Evolutionary conservation across 768 basidiomycete species (phyloP).

Genomic region (Termitomyces sp.): DNA sequence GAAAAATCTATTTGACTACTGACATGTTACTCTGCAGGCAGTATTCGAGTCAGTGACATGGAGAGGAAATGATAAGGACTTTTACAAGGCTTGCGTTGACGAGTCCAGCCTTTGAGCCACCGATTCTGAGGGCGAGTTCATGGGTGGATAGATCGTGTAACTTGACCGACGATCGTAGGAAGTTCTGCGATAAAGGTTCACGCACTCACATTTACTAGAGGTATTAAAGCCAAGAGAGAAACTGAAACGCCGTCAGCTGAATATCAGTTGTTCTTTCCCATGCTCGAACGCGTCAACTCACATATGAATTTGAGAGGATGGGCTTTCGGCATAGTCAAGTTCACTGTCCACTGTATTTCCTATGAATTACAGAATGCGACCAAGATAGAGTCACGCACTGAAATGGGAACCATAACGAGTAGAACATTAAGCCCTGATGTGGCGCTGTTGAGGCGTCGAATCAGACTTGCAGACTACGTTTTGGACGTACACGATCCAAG

Average conservation of each 20-base stretch:
- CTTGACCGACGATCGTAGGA: slow-evolving; percentile 25
- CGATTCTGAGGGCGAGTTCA: slow-evolving; percentile 70
- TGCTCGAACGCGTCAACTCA: slow-evolving; percentile 16
- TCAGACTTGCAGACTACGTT: background rate
- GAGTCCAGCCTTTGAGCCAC: slow-evolving; percentile 71
- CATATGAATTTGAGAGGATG: slow-evolving; percentile 58
- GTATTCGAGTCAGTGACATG: background rate
- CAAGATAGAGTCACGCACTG: slow-evolving; percentile 38
- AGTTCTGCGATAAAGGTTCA: background rate
- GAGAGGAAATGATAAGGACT: background rate
- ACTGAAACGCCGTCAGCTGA: slow-evolving; percentile 29
- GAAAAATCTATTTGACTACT: slow-evolving; percentile 21
- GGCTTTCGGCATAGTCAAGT: slow-evolving; percentile 38
- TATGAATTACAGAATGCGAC: background rate
- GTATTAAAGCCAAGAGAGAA: slow-evolving; percentile 66
- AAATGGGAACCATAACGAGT: slow-evolving; percentile 57
- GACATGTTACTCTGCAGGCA: slow-evolving; percentile 58
- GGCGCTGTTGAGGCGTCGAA: background rate
- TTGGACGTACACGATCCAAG: slow-evolving; percentile 49
- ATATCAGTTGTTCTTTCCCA: background rate
- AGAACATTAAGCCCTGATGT: slow-evolving; percentile 64
- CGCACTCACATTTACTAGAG: slow-evolving; percentile 62
- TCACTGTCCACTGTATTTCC: slow-evolving; percentile 47
- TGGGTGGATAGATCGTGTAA: slow-evolving; percentile 74
- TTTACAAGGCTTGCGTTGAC: slow-evolving; percentile 77